phyloP scores from a whole-genome alignment of 371 early-diverging fungal species.

The Syncephalastrum racemosum region DNA sequence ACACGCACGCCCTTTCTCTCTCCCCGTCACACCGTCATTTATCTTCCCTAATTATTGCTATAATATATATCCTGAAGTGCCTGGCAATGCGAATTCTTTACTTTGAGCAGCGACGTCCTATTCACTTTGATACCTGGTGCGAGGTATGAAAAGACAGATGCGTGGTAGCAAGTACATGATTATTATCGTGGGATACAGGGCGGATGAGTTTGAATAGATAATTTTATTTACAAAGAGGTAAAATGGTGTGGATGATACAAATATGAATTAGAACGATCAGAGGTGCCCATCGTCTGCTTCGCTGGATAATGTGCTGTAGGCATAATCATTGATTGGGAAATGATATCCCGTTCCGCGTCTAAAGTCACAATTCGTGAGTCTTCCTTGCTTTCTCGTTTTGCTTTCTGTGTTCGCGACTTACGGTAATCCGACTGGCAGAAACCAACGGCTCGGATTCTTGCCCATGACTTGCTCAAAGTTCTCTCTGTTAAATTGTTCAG shows the following conservation, averaged over 20 bases:
- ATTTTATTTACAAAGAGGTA: slow-evolving; percentile 7
- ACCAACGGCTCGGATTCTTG: slow-evolving; percentile 46
- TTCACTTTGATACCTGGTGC: too few relatives aligned
- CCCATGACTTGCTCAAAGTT: slow-evolving; percentile 66
- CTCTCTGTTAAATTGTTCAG: slow-evolving; percentile 6
- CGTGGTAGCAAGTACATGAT: too few relatives aligned
- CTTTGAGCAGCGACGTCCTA: too few relatives aligned
- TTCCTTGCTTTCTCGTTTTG: background rate
- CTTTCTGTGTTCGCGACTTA: slow-evolving; percentile 25
- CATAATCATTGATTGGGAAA: slow-evolving; percentile 48
- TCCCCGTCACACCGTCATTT: too few relatives aligned
- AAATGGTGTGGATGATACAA: background rate
- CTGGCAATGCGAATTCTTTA: too few relatives aligned
- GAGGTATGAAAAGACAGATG: too few relatives aligned
- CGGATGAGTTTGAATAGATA: background rate
- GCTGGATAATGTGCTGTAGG: slow-evolving; percentile 41
- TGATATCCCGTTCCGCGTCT: slow-evolving; percentile 19
- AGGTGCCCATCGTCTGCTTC: slow-evolving; percentile 25
- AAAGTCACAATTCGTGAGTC: background rate
- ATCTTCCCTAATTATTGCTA: too few relatives aligned
- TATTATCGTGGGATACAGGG: too few relatives aligned
- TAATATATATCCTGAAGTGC: too few relatives aligned
- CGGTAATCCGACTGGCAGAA: slow-evolving; percentile 58
- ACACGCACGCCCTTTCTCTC: too few relatives aligned
- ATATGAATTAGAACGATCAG: too few relatives aligned